A percentile compares a stretch with the other conserved stretches of the same genome.
phyloP scores from a whole-genome alignment of 2,329 filamentous ascomycete species.

The Pleurostoma richardsiae region DNA sequence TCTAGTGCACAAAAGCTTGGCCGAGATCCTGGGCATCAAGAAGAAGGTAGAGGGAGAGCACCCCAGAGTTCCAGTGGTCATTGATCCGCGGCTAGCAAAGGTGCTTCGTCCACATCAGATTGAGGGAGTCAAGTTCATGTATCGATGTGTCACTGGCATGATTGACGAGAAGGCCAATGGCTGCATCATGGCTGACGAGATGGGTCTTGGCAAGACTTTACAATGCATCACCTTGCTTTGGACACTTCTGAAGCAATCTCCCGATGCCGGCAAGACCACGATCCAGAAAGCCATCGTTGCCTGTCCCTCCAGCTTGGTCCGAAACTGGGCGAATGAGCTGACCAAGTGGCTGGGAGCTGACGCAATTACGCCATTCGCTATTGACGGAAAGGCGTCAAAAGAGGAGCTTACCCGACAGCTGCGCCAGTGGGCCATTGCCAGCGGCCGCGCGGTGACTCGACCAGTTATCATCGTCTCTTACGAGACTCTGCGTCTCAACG shows the following conservation, averaged over 20 bases:
- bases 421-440: conserved; percentile 90
- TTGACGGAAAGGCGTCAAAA: conserved; percentile 94
- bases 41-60: conserved; percentile 77
- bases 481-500: conserved; percentile 87
- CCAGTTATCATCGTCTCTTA: conserved; percentile 98
- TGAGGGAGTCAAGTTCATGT: conserved; percentile 97
- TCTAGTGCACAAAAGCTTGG: conserved; percentile 87
- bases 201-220: conserved; percentile 95
- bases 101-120: conserved; percentile 94
- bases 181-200: conserved; percentile 99
- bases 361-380: conserved; percentile 87
- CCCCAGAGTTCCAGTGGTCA: conserved; percentile 92
- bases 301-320: conserved; percentile 91
- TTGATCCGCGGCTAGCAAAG: conserved; percentile 85
- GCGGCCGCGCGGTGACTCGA: conserved; percentile 80
- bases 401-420: conserved; percentile 87
- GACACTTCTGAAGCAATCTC: conserved; percentile 93
- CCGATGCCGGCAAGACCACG: conserved; percentile 86
- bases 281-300: conserved; percentile 97
- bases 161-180: conserved; percentile 91
- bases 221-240: conserved; percentile 97
- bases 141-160: conserved; percentile 89
- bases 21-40: conserved; percentile 91
- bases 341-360: conserved; percentile 94
- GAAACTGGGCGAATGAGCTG: conserved; percentile 97